phyloP scores from a whole-genome alignment of 306 rosid species.

The Astragalus glycyphyllos region DNA sequence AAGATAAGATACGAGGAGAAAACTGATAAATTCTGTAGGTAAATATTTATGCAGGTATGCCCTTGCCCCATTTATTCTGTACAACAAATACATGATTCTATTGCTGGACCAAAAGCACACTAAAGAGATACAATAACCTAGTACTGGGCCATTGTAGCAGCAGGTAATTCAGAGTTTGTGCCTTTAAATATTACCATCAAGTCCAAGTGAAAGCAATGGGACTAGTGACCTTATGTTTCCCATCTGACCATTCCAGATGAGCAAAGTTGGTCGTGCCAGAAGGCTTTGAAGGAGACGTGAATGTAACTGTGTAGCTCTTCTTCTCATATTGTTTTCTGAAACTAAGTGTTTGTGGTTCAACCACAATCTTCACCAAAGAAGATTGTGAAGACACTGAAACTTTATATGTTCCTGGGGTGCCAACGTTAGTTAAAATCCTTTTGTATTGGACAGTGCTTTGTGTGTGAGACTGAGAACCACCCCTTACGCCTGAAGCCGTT shows the following conservation, averaged over 20 bases:
- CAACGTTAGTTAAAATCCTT: constrained; percentile 81
- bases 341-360: constrained; percentile 68
- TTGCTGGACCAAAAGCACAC: constrained; percentile 33
- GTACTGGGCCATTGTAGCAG: constrained; percentile 17
- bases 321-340: constrained; percentile 57
- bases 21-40: too few relatives aligned
- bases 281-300: constrained; percentile 59
- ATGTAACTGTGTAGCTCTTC: constrained; percentile 74
- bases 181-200: constrained; percentile 44
- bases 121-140: constrained; percentile 14
- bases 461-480: constrained; percentile 42
- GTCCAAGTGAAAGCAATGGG: constrained; percentile 87
- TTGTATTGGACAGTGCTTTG: constrained; percentile 59
- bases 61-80: constrained; percentile 39
- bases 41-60: background rate
- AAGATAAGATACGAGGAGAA: background rate
- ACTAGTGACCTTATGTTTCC: constrained; percentile 76
- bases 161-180: constrained; percentile 32
- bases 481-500: constrained; percentile 58
- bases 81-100: constrained; percentile 45
- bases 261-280: constrained; percentile 69
- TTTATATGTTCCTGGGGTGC: constrained; percentile 62
- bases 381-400: constrained; percentile 54
- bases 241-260: constrained; percentile 86
- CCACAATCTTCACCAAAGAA: constrained; percentile 66